Conservation (phyloP, 768 basidiomycete genomes). For the Mycena belliarum region DNA sequence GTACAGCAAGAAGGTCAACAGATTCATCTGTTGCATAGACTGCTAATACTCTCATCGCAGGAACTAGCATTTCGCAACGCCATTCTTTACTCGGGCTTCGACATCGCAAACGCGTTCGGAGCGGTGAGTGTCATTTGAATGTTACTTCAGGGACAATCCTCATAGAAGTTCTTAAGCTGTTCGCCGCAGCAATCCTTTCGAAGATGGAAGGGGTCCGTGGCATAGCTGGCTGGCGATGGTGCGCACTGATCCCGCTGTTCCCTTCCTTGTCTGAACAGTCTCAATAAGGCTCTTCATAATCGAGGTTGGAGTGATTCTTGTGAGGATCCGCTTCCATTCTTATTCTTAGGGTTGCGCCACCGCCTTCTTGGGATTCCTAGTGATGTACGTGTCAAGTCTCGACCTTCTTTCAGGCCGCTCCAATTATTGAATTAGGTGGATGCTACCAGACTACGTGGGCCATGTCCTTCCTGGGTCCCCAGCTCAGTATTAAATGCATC, state of each 20-base stretch:
- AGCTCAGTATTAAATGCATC: constrained; percentile 7
- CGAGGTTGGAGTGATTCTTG: constrained; percentile 39
- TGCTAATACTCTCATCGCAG: constrained; percentile 31
- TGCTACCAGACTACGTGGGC: constrained; percentile 57
- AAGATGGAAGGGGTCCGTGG: constrained; percentile 70
- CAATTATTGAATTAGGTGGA: constrained; percentile 39
- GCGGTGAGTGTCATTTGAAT: constrained; percentile 47
- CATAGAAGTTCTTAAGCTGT: too few species aligned
- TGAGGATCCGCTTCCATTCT: neutral
- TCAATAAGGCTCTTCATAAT: constrained; percentile 65
- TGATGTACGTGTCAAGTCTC: constrained; percentile 42
- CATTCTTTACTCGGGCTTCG: constrained; percentile 57
- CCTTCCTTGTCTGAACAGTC: neutral
- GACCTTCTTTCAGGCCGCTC: neutral
- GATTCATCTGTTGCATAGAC: neutral
- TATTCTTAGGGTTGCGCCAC: constrained; percentile 58
- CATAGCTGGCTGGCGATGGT: constrained; percentile 74
- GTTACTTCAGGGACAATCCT: too few species aligned
- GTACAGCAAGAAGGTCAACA: constrained; percentile 55
- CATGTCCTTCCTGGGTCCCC: neutral
- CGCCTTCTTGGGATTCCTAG: constrained; percentile 54
- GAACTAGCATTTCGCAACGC: constrained; percentile 69
- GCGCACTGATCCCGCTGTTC: constrained; percentile 7
- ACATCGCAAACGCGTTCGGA: constrained; percentile 70
- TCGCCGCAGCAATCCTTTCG: constrained; percentile 74